These are phyloP conservation scores for Fraxinus floribunda DNA, from an alignment of 305 asterid genomes.

Conservation along the genomic window DNA sequence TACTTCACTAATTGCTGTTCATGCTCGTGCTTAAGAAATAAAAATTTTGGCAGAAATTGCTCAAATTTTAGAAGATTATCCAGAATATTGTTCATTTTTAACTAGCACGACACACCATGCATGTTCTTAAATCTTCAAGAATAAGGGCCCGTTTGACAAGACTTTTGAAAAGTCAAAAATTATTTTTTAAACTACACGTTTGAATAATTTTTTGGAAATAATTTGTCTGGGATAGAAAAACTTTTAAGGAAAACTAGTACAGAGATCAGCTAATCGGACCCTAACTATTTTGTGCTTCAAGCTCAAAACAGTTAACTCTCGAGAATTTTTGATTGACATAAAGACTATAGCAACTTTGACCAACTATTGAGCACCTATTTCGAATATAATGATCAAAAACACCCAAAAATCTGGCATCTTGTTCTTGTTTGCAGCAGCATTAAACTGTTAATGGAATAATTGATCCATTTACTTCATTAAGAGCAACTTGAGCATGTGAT, in stretches of 20 bases:
- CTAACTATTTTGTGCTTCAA: neutral
- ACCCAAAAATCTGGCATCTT: conserved; percentile 26
- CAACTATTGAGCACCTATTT: conserved; percentile 2
- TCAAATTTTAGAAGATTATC: neutral
- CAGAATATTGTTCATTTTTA: neutral
- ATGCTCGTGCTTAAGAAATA: neutral
- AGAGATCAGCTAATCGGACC: neutral
- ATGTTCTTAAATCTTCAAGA: neutral
- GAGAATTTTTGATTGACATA: neutral
- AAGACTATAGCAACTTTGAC: neutral
- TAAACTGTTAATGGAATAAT: conserved; percentile 31
- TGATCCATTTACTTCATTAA: conserved; percentile 26
- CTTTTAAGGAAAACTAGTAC: neutral
- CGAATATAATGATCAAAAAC: neutral
- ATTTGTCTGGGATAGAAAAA: too few relatives aligned
- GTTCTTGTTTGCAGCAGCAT: conserved; percentile 19
- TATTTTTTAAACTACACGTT: neutral
- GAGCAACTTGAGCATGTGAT: conserved; percentile 50
- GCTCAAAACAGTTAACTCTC: neutral
- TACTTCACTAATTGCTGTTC: neutral
- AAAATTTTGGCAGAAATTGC: neutral
- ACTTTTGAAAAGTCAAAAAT: neutral
- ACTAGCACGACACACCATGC: neutral
- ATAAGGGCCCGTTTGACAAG: neutral
- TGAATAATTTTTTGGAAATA: neutral